These are phyloP conservation scores for Coccomyxa subellipsoidea DNA, from an alignment of 163 green algal genomes.

Conservation along the genomic window DNA sequence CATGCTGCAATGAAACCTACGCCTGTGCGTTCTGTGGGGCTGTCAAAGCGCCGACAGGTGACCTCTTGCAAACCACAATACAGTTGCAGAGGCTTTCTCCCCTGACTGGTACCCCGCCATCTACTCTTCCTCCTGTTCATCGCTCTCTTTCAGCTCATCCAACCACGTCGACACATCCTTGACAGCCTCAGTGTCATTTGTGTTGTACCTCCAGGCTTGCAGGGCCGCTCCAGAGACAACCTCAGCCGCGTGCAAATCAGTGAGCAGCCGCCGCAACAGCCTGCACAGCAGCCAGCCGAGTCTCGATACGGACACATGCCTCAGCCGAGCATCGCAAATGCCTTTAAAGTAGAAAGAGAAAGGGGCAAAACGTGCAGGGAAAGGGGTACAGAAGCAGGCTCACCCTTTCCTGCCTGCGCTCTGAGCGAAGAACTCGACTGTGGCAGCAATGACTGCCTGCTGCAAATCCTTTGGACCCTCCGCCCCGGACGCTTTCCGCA, in stretches of 20 bases:
- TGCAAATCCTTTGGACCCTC: not conserved
- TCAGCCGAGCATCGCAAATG: no score
- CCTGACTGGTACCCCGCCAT: no score
- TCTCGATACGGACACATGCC: no score
- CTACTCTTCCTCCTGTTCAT: slow-evolving; percentile 1
- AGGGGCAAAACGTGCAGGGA: not conserved
- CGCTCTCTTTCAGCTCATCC: slow-evolving; percentile 9
- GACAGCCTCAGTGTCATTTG: not conserved
- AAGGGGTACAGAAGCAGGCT: not conserved
- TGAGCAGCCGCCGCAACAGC: not conserved
- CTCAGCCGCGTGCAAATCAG: not conserved
- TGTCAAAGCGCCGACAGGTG: no score
- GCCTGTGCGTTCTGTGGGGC: no score
- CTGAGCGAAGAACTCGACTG: not conserved
- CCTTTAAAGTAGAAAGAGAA: no score
- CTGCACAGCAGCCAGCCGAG: not conserved
- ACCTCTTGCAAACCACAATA: no score
- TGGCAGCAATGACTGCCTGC: not conserved
- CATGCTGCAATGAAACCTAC: no score
- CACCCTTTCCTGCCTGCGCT: not conserved
- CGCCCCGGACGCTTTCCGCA: not conserved
- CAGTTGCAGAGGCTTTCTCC: no score
- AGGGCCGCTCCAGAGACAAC: not conserved
- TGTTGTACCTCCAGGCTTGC: slow-evolving; percentile 4
- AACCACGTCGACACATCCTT: slow-evolving; percentile 3